These are phyloP conservation scores for Blastocladiella britannica DNA, from an alignment of 192 early-diverging fungal species.

Conservation along the genomic window DNA sequence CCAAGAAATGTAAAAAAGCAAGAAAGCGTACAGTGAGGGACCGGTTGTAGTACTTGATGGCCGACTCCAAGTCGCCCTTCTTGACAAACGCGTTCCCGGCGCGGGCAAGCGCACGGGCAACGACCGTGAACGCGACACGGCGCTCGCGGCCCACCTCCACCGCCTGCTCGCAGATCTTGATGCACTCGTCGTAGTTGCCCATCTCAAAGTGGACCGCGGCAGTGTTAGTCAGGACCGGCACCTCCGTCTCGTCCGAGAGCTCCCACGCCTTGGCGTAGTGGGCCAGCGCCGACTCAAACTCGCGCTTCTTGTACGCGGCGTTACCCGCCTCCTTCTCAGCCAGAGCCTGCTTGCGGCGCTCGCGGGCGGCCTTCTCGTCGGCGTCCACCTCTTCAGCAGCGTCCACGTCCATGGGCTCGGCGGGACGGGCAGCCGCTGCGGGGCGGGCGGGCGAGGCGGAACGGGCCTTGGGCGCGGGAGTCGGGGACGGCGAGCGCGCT, in stretches of 20 bases:
- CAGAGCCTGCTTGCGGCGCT: constrained; percentile 26
- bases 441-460: constrained; percentile 15
- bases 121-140: constrained; percentile 81
- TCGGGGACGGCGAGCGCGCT: constrained; percentile 2
- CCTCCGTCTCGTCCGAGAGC: constrained; percentile 58
- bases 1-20: too few species aligned
- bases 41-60: constrained; percentile 80
- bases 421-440: background rate
- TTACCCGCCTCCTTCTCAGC: constrained; percentile 76
- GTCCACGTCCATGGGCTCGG: constrained; percentile 16
- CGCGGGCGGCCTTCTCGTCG: constrained; percentile 39
- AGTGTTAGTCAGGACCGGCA: constrained; percentile 91
- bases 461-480: constrained; percentile 5
- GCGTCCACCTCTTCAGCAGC: constrained; percentile 34
- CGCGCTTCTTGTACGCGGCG: constrained; percentile 70
- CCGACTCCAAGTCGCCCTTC: constrained; percentile 51
- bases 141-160: constrained; percentile 77
- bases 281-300: constrained; percentile 69
- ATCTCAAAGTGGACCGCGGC: constrained; percentile 30
- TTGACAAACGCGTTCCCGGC: constrained; percentile 79
- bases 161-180: constrained; percentile 76
- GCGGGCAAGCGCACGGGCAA: constrained; percentile 71
- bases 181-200: constrained; percentile 76
- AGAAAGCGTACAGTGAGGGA: too few species aligned
- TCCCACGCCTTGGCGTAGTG: constrained; percentile 83